Evolutionary conservation across 176 grass and related monocot species (phyloP).

Genomic region (Raddia guianensis): DNA sequence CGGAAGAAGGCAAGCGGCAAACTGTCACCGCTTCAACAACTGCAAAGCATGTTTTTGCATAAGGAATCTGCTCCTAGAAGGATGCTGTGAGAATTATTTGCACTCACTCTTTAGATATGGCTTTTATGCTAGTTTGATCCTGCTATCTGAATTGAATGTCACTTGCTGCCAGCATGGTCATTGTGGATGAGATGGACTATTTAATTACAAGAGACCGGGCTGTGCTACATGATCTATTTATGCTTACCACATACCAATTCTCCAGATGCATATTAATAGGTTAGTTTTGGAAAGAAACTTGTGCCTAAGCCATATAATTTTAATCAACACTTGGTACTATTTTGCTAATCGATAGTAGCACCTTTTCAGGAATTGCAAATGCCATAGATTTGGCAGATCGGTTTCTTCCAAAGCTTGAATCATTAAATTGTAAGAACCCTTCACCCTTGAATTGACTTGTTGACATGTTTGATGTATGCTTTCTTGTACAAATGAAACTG

Average conservation of each 20-base stretch:
- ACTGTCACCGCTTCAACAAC: conserved; percentile 68
- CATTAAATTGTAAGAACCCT: conserved; percentile 79
- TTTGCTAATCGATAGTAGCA: conserved; percentile 30
- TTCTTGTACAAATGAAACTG: conserved; percentile 22
- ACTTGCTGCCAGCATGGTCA: conserved; percentile 61
- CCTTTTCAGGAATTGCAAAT: conserved; percentile 89
- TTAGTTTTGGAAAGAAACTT: conserved; percentile 32
- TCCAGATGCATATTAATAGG: conserved; percentile 91
- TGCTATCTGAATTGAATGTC: conserved; percentile 29
- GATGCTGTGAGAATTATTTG: conserved; percentile 69
- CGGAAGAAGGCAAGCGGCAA: conserved; percentile 47
- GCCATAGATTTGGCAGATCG: conserved; percentile 91
- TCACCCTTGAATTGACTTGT: conserved; percentile 18
- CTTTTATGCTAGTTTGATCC: conserved; percentile 33
- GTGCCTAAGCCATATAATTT: background rate
- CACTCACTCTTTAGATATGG: background rate
- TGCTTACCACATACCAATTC: conserved; percentile 80
- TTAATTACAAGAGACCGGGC: conserved; percentile 83
- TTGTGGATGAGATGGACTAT: conserved; percentile 98
- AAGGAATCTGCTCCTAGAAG: conserved; percentile 57
- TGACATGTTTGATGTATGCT: background rate
- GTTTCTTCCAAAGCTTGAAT: conserved; percentile 92
- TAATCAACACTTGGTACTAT: background rate
- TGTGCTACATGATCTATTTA: conserved; percentile 96
- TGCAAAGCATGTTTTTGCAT: conserved; percentile 70